Evolutionary conservation across 164 flowering plant species (phyloP), one percentile per base, ranked within the genome.

Genomic region (Hamamelis virginiana): DNA sequence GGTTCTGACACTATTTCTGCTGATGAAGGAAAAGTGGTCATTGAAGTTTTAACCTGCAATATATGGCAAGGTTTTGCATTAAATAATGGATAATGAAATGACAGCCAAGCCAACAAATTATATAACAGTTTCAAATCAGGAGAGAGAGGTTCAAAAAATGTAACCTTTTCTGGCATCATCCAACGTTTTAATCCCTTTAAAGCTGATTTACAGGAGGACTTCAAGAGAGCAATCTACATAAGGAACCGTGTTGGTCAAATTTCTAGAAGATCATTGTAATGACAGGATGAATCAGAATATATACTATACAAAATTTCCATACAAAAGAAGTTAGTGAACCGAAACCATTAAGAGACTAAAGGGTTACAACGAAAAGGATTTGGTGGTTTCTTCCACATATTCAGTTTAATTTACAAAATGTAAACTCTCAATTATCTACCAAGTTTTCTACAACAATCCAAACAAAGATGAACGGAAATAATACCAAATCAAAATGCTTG

Each of bases 1-100:
- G 92, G 92, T 70, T 88, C 90, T 0, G 90, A 65, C 25, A 88
- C 84, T 43, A 88, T 88, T 76, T 86, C 86, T 53, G 84, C 92
- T 60, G 90, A 80, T 41, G 92, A 84, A 27, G 90, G 89, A 69
- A 75, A 84, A 14, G 79, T 73, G 5, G 80, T 74, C 11, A 84
- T 11, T 51, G 85, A 61, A 48, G 87, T 83, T 70, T 80, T 82
- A 33, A 63, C 87, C 92, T 86, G 86, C 65, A 74, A 74, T 22
- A 45, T 60, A 25, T 56, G 38, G 27, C n/a, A 59, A 38, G 60
- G 18, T 61, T 10, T 33, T 63, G 41, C 60, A 56, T 56, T 3
- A 8, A 22, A 56, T 56, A 55, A 55, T 55, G 59, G 23, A 0
- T 55, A 38, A 26, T 5, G 6, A 33, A 33, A 33, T 33, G 41